These are phyloP conservation scores for Thalassiosira exigua DNA, from an alignment of 352 stramenopile genomes.

Conservation along the genomic window DNA sequence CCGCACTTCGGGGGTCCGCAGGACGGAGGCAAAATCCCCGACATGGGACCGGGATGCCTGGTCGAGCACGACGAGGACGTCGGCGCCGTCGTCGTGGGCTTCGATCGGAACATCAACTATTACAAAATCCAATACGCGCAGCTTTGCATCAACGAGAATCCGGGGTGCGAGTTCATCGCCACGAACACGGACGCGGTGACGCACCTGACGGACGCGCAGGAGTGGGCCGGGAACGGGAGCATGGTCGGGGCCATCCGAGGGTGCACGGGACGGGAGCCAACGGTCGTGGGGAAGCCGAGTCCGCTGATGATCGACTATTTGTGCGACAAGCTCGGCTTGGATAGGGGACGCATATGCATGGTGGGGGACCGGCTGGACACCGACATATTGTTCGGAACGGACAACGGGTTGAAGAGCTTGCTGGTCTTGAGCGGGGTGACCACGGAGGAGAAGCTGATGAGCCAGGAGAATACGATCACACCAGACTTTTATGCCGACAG, in stretches of 20 bases:
- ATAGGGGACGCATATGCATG: constrained; percentile 85
- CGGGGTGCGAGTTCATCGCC: constrained; percentile 88
- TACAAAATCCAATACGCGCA: constrained; percentile 92
- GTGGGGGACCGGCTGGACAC: constrained; percentile 90
- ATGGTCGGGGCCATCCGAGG: constrained; percentile 90
- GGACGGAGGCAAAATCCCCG: constrained; percentile 75
- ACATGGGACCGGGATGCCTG: constrained; percentile 80
- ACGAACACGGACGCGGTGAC: constrained; percentile 90
- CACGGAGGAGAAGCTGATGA: constrained; percentile 86
- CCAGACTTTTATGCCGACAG: constrained; percentile 88
- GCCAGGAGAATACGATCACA: constrained; percentile 85
- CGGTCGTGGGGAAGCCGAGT: constrained; percentile 88
- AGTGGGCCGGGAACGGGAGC: constrained; percentile 89
- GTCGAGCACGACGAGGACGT: constrained; percentile 83
- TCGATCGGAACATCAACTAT: constrained; percentile 89
- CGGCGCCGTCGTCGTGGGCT: constrained; percentile 87
- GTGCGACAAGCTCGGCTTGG: constrained; percentile 83
- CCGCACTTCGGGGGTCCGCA: constrained; percentile 86
- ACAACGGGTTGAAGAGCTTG: constrained; percentile 88
- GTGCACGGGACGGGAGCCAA: constrained; percentile 88
- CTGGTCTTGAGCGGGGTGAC: constrained; percentile 89
- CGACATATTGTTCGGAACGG: constrained; percentile 88
- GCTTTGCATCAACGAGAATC: constrained; percentile 89
- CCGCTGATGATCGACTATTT: constrained; percentile 91
- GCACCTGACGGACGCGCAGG: constrained; percentile 89